Conservation (phyloP, 305 asterid species). For the Salvia sclarea region DNA sequence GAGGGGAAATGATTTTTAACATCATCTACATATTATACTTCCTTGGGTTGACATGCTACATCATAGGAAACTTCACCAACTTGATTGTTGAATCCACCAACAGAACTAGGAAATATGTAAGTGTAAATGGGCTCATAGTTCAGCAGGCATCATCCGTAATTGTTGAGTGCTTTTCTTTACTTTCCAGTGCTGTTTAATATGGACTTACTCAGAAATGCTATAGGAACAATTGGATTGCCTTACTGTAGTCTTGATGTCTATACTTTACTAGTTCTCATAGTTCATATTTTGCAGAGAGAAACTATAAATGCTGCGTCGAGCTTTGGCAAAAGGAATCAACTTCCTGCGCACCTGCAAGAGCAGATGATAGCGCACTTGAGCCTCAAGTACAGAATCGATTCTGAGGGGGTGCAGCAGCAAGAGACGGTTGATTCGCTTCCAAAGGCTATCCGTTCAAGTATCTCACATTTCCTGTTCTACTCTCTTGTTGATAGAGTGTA, state of each 20-base stretch:
- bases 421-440: conserved; percentile 77
- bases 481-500: conserved; percentile 63
- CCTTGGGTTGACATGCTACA: conserved; percentile 66
- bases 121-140: conserved; percentile 23
- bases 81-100: conserved; percentile 75
- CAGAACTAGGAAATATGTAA: conserved; percentile 70
- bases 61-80: conserved; percentile 85
- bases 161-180: no score
- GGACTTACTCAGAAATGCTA: background rate
- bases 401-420: conserved; percentile 84
- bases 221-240: no score
- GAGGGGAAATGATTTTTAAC: conserved; percentile 61
- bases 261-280: background rate
- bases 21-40: conserved; percentile 53
- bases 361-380: conserved; percentile 80
- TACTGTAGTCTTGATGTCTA: background rate
- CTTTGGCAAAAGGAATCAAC: conserved; percentile 68
- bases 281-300: conserved; percentile 56
- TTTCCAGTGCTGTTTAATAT: no score
- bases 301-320: conserved; percentile 71
- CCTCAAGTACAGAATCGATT: conserved; percentile 65
- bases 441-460: conserved; percentile 75
- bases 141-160: background rate
- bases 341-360: conserved; percentile 65
- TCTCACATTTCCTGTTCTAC: conserved; percentile 66